A percentile compares a stretch with the other conserved stretches of the same genome.
phyloP scores from a whole-genome alignment of 225 moss, liverwort and hornwort genomes.

The Pseudisothecium myosuroides region DNA sequence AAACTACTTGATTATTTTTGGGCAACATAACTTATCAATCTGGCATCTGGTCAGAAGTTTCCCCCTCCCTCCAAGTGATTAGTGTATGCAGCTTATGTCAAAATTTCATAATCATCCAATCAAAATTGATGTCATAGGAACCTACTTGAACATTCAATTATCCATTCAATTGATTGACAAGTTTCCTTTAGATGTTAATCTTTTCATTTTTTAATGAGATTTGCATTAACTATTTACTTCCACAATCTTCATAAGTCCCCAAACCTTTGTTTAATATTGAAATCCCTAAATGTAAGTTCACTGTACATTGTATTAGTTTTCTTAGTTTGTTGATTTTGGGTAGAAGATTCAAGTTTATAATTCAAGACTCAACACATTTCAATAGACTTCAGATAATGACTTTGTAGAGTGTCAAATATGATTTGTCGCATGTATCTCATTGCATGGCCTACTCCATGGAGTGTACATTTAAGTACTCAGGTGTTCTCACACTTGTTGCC shows the following conservation, averaged over 20 bases:
- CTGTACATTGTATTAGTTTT: not conserved
- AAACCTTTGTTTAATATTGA: not conserved
- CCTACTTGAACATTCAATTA: not conserved
- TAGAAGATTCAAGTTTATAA: not conserved
- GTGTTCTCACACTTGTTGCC: not conserved
- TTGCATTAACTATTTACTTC: not conserved
- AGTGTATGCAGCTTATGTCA: not conserved
- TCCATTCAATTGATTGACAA: fast-evolving
- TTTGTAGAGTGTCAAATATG: not conserved
- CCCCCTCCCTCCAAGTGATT: fast-evolving
- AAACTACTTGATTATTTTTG: not conserved
- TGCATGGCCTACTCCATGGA: not conserved
- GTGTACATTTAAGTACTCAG: not conserved
- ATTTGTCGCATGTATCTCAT: not conserved
- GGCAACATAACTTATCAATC: fast-evolving
- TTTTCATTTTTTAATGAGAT: not conserved
- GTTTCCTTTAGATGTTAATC: not conserved
- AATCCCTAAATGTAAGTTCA: not conserved
- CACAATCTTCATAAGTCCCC: not conserved
- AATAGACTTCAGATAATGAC: not conserved
- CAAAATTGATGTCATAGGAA: not conserved
- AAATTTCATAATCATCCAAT: not conserved
- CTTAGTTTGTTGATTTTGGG: not conserved
- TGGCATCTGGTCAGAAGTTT: fast-evolving
- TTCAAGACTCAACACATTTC: not conserved